Base-by-base conservation (phyloP, 192 early-diverging fungal species). In the Chytriomyces sp. region DNA sequence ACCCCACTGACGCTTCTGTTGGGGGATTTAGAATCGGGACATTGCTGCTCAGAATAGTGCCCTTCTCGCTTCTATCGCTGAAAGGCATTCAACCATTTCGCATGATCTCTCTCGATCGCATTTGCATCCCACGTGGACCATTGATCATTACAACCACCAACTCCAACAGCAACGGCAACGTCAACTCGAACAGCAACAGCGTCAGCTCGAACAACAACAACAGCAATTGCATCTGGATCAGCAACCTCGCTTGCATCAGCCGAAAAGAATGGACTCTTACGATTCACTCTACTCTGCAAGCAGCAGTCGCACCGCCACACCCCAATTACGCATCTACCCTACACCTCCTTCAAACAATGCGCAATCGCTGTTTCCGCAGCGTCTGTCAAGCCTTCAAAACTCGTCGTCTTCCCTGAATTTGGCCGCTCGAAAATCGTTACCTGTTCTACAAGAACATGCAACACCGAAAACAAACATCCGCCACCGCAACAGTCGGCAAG, bases 41-140 rank as follows among this genome's bases (percentile, higher is more conserved):
- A 20, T 73, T 23, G 61, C 57, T 11, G 43, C 18, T 62, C 71
- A 73, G 45, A 61, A 45, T 11, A 28, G 13, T 10, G 10, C 47
- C 7, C 71, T 73, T 7, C 28, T 43, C 11, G 47, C 13, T 10
- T 16, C 43, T 11, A 43, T 49, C 9, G 18, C 7, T 18, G 43
- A 73, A 26, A 26, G 47, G 8, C 16, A 62, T n/a, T 10, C 43
- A 44, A 60, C 8, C 6, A n/a, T 73, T 24, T 1, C 45, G 10
- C 18, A 45, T 18, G 71, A 73, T 20, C 28, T 75, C 2, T 45
- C 73, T 9, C 73, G 46, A 24, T 20, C 61, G 16, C 73, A 75
- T 50, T 62, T 75, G 57, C 73, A 60, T 28, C 48, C 43, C 9
- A 28, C 73, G 1, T 65, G 61, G 61, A 75, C 73, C 44, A 45